A percentile compares a stretch with the other conserved stretches of the same genome.
phyloP scores from a whole-genome alignment of 345 rosid genomes.

The Salix brachista region DNA sequence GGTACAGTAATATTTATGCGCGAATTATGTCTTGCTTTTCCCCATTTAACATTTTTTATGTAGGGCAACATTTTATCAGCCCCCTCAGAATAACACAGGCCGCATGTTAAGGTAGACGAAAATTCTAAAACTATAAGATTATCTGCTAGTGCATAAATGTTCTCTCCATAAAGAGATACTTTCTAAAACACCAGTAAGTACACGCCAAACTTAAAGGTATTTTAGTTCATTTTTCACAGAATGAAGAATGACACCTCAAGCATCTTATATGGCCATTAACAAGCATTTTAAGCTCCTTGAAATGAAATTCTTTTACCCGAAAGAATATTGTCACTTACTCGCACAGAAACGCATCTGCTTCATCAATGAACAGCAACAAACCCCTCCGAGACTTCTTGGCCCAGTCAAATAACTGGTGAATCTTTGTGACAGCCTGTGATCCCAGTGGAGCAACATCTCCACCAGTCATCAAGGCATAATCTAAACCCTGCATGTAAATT shows the following conservation, averaged over 20 bases:
- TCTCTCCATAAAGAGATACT: not conserved
- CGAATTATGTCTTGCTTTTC: not conserved
- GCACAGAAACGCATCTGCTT: conserved; percentile 99
- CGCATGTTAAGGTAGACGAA: not conserved
- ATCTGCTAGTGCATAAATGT: not conserved
- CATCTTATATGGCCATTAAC: not conserved
- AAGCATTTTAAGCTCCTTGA: not conserved
- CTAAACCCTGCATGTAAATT: conserved; percentile 66
- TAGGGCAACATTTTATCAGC: not conserved
- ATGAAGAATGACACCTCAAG: not conserved
- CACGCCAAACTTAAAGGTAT: not conserved
- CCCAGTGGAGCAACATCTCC: conserved; percentile 99
- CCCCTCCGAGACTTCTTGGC: conserved; percentile 87
- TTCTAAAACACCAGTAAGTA: not conserved
- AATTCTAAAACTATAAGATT: not conserved
- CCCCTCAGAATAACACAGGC: not conserved
- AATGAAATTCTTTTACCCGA: not conserved
- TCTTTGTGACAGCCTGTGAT: conserved; percentile 96
- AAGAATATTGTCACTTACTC: conserved; percentile 54
- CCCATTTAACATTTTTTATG: not conserved
- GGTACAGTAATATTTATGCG: not conserved
- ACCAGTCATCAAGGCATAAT: conserved; percentile 98
- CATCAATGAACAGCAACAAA: conserved; percentile 83
- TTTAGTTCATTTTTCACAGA: not conserved
- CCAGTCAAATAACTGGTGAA: conserved; percentile 96